Evolutionary conservation across 352 stramenopile genomes (phyloP), one percentile per base, ranked within the genome.

Genomic region (Phytopythium chamaehyphon): DNA sequence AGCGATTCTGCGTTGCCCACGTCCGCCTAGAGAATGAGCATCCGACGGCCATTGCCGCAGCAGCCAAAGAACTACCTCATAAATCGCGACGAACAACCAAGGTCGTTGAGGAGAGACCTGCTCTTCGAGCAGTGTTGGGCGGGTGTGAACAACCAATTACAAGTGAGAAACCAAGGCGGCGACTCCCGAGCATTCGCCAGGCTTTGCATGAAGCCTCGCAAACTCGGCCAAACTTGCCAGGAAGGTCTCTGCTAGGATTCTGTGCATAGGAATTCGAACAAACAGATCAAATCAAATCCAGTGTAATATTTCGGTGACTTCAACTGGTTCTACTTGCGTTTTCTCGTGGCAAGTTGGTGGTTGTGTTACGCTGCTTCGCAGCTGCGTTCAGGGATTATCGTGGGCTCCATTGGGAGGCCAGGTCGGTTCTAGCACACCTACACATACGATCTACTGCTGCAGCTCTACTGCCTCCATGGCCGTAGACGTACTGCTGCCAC

Each of bases 1-100:
- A 85, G 54, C 70, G 64, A 23, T 88, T 75, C 42, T 89, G 83
- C 23, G 69, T 86, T 37, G 66, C 71, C 1, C 81, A 91, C 51
- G 40, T 82, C 46, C 53, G 73, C 28, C 53, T 75, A 40, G 72
- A 76, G 23, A 51, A 49, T 14, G 18, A 40, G 5, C 31, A 31
- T 6, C 8, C 45, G 28, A 16, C 11, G 45, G 28, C 28, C 14
- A 42, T 8, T 12, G 8, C 3, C 19, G 28, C 23, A 22, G 10
- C 9, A 19, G 35, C 18, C 23, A 33, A 40, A 21, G n/a, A 18
- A 12, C 28, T 16, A 11, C 18, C 28, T 26, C 44, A 16, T 16
- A 12, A 15, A 5, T 16, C 22, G n/a, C 44, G 21, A n/a, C 19
- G 42, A 14, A 15, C 39, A 16, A 19, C 28, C 12, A 37, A 33